Conservation (phyloP, 2,329 filamentous ascomycete genomes). For the Alternaria dauci region DNA sequence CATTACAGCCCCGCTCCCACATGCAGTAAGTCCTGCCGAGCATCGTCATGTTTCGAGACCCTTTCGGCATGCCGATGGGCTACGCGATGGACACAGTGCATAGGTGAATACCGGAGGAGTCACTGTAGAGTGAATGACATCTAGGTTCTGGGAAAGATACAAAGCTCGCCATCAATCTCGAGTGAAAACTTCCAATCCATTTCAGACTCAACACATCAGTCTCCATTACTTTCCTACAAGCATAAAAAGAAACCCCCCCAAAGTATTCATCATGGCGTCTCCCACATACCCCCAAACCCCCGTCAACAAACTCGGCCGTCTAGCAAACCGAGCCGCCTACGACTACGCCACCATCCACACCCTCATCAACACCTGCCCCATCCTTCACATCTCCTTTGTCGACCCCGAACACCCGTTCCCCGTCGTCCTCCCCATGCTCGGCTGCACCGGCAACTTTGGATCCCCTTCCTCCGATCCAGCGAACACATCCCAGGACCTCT, state of each 20-base stretch:
- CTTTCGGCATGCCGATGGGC: not conserved
- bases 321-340: constrained; percentile 45
- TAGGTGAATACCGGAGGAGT: not conserved
- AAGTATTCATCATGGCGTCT: constrained; percentile 13
- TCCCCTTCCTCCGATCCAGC: constrained; percentile 66
- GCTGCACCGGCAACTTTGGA: constrained; percentile 49
- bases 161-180: not conserved
- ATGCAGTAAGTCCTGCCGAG: constrained; percentile 9
- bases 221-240: too few species aligned
- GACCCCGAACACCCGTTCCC: constrained; percentile 63
- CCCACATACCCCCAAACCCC: constrained; percentile 37
- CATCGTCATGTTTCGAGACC: not conserved
- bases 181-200: not conserved
- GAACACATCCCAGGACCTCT: constrained; percentile 52
- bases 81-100: not conserved
- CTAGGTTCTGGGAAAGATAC: not conserved
- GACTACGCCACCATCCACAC: constrained; percentile 48
- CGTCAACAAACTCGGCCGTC: constrained; percentile 40
- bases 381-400: constrained; percentile 50
- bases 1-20: constrained; percentile 16
- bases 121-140: not conserved
- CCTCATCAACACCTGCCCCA: constrained; percentile 42
- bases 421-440: constrained; percentile 51
- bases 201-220: not conserved
- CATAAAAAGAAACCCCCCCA: not conserved